Evolutionary conservation across 306 rosid species (phyloP).

Genomic region (Hippophae tibetana): DNA sequence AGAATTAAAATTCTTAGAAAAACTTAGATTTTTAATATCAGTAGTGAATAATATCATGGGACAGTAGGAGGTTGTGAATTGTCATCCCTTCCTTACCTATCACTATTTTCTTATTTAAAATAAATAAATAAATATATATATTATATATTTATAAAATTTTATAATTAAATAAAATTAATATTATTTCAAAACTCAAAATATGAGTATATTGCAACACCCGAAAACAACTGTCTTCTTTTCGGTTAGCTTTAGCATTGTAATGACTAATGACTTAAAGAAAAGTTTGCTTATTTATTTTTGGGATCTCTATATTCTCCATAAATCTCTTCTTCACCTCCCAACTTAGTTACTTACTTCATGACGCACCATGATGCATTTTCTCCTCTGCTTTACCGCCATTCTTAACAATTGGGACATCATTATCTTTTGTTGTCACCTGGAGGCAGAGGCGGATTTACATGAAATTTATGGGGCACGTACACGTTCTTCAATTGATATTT

Average conservation of each 20-base stretch:
- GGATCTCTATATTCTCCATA: constrained; percentile 23
- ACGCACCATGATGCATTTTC: constrained; percentile 22
- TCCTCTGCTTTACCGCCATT: constrained; percentile 21
- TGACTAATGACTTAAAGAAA: not conserved
- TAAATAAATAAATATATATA: too few species aligned
- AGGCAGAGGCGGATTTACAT: constrained; percentile 35
- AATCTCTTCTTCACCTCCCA: constrained; percentile 26
- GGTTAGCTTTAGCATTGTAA: constrained; percentile 46
- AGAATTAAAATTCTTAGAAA: too few species aligned
- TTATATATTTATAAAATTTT: too few species aligned
- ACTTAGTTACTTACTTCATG: constrained; percentile 22
- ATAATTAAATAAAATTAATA: too few species aligned
- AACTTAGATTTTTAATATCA: too few species aligned
- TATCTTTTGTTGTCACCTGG: constrained; percentile 38
- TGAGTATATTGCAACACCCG: constrained; percentile 1
- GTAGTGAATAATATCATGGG: too few species aligned
- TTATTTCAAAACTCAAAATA: too few species aligned
- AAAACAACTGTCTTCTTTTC: constrained; percentile 33
- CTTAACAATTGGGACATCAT: constrained; percentile 16
- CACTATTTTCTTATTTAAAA: too few species aligned
- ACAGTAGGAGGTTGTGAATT: too few species aligned
- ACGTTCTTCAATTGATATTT: too few species aligned
- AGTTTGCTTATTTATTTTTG: constrained; percentile 30
- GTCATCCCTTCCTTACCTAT: too few species aligned
- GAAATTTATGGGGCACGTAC: too few species aligned